phyloP scores from a whole-genome alignment of 2,329 filamentous ascomycete genomes.

The Cryphonectria carpinicola region DNA sequence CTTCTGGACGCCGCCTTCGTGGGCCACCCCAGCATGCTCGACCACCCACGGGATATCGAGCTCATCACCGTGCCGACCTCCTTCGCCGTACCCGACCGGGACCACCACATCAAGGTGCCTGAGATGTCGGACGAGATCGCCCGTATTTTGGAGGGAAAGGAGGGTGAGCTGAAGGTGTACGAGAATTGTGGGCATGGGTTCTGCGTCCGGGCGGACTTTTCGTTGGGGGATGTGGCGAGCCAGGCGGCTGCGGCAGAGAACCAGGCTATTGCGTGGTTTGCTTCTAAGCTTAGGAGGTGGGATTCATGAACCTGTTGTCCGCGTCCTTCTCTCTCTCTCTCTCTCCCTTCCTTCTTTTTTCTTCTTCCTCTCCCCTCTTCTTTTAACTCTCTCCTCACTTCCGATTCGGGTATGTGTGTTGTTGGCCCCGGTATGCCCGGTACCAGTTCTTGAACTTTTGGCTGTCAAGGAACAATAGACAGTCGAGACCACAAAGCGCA shows the following conservation, averaged over 20 bases:
- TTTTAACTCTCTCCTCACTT: not conserved
- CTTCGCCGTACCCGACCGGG: slow-evolving; percentile 51
- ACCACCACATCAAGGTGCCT: slow-evolving; percentile 42
- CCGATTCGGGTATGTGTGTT: not conserved
- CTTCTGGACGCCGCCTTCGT: slow-evolving; percentile 57
- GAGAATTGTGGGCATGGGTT: slow-evolving; percentile 48
- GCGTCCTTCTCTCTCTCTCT: not conserved
- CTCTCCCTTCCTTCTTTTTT: not conserved
- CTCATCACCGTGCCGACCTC: slow-evolving; percentile 48
- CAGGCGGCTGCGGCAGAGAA: slow-evolving; percentile 39
- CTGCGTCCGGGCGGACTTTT: slow-evolving; percentile 40
- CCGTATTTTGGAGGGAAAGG: slow-evolving; percentile 41
- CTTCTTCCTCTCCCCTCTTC: not conserved
- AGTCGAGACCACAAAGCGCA: not conserved
- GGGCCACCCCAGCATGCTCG: slow-evolving; percentile 55
- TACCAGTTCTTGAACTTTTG: not conserved
- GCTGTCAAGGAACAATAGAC: not conserved
- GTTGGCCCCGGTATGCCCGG: not conserved
- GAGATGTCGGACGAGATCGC: slow-evolving; percentile 41
- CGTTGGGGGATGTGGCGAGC: slow-evolving; percentile 34
- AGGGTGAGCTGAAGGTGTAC: slow-evolving; percentile 44
- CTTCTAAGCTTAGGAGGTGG: slow-evolving; percentile 14
- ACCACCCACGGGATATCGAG: slow-evolving; percentile 52
- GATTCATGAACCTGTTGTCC: not conserved
- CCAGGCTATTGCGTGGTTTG: slow-evolving; percentile 42